phyloP scores from a whole-genome alignment of 1,139 yeast genomes.

The Wickerhamomyces sp. region DNA sequence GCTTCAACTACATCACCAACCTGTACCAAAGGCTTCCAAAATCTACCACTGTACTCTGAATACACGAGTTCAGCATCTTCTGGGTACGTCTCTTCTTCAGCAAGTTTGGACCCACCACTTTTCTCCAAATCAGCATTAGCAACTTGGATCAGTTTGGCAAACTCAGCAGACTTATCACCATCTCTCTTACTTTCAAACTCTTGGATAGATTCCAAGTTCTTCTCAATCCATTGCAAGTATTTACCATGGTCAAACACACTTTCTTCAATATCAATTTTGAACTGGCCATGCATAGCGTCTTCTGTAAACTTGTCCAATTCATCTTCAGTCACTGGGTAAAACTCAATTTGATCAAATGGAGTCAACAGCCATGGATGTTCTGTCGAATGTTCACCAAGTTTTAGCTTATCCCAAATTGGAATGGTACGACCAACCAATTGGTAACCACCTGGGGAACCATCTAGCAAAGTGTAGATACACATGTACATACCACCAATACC shows the following conservation, averaged over 20 bases:
- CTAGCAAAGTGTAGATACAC: conserved; percentile 89
- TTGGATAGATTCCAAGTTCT: conserved; percentile 65
- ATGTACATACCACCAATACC: conserved; percentile 98
- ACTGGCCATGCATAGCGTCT: conserved; percentile 77
- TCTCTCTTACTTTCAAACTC: conserved; percentile 62
- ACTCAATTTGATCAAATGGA: conserved; percentile 92
- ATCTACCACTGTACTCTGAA: conserved; percentile 92
- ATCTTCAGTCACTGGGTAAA: conserved; percentile 83
- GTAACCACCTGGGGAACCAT: conserved; percentile 95
- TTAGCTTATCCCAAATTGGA: conserved; percentile 95
- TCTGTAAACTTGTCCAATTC: conserved; percentile 70
- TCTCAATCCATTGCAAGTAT: conserved; percentile 75
- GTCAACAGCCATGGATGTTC: conserved; percentile 83
- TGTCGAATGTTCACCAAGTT: conserved; percentile 60
- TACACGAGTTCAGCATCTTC: conserved; percentile 80
- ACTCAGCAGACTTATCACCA: conserved; percentile 80
- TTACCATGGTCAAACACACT: conserved; percentile 77
- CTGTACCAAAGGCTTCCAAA: conserved; percentile 86
- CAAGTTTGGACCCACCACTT: conserved; percentile 35
- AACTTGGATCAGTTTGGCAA: conserved; percentile 74
- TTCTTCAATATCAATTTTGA: conserved; percentile 67
- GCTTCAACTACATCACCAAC: conserved; percentile 73
- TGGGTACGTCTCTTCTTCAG: conserved; percentile 49
- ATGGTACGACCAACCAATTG: conserved; percentile 94
- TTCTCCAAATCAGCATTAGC: conserved; percentile 72